Percentiles rank a stretch among this genome's conserved stretches.
Conservation (phyloP, 768 basidiomycete species). For the Tulasnella sp. region DNA sequence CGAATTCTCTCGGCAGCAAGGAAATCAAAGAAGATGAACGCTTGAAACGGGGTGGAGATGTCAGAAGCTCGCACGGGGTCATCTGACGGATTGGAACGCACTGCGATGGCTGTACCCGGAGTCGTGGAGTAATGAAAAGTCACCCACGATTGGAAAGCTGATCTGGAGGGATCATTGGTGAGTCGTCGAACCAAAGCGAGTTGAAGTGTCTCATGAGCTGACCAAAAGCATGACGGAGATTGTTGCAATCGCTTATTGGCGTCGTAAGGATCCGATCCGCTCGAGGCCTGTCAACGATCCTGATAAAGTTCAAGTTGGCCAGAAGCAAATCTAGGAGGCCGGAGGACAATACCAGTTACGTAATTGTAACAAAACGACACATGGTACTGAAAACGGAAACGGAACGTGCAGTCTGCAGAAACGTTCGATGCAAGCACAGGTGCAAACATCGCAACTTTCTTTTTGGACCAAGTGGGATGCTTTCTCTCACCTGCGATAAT, state of each 20-base stretch:
- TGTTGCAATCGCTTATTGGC: conserved; percentile 58
- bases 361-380: no score
- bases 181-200: no score
- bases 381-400: no score
- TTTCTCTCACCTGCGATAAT: no score
- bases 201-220: no score
- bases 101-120: conserved; percentile 48
- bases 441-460: no score
- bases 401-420: no score
- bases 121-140: conserved; percentile 54
- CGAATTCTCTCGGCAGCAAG: conserved; percentile 21
- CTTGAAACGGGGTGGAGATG: not conserved
- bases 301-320: conserved; percentile 45
- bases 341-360: not conserved
- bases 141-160: conserved; percentile 57
- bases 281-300: conserved; percentile 63
- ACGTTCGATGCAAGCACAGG: no score
- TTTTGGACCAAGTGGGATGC: no score
- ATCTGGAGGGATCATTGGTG: not conserved
- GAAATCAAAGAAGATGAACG: conserved; percentile 23
- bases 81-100: conserved; percentile 23
- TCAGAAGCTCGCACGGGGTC: no score
- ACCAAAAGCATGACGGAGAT: conserved; percentile 57
- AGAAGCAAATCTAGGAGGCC: conserved; percentile 43
- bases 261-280: conserved; percentile 65